Conservation (phyloP, 2,329 filamentous ascomycete species). For the Periconia sp. region DNA sequence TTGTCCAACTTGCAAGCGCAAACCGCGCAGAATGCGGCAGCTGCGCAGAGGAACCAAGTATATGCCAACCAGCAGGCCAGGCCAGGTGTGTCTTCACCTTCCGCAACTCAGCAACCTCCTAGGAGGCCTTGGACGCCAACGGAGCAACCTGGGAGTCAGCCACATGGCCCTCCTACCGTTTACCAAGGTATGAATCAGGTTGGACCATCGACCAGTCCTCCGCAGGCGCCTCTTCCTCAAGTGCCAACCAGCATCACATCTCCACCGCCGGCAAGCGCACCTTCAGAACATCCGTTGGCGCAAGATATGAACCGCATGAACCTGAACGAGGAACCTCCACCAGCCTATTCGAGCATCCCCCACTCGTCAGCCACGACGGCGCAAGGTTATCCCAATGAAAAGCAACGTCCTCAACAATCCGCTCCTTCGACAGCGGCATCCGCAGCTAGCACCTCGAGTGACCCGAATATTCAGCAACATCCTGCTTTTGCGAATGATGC, state of each 20-base stretch:
- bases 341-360: constrained; percentile 86
- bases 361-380: constrained; percentile 48
- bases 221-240: constrained; percentile 39
- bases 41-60: constrained; percentile 79
- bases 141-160: constrained; percentile 82
- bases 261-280: constrained; percentile 33
- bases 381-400: constrained; percentile 77
- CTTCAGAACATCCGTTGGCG: constrained; percentile 72
- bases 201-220: constrained; percentile 47
- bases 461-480: constrained; percentile 65
- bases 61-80: constrained; percentile 61
- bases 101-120: constrained; percentile 48
- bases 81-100: constrained; percentile 57
- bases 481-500: constrained; percentile 91
- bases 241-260: constrained; percentile 28
- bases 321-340: constrained; percentile 82
- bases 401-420: constrained; percentile 65
- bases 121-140: constrained; percentile 92
- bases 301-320: constrained; percentile 86
- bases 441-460: constrained; percentile 36
- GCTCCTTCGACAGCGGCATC: constrained; percentile 30
- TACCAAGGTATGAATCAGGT: constrained; percentile 86
- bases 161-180: constrained; percentile 87
- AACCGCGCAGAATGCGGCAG: constrained; percentile 81
- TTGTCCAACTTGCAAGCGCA: constrained; percentile 76